Conservation (phyloP, 1,284 basidiomycete species). For the Rhodotorula sp. region DNA sequence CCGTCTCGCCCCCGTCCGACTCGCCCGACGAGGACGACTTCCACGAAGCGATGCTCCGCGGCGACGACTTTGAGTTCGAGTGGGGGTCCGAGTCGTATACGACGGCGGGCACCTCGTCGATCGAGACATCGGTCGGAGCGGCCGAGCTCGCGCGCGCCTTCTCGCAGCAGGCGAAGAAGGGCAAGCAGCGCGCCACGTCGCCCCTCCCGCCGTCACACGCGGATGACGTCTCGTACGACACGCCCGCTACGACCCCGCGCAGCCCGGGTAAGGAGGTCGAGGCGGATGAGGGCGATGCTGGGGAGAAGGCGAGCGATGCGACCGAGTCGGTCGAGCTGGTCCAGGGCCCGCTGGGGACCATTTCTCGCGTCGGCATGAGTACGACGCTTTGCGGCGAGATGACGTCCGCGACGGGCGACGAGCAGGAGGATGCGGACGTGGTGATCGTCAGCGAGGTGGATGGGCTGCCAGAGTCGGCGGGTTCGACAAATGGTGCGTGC, state of each 20-base stretch:
- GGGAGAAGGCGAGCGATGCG: not conserved
- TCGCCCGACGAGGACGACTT: constrained; percentile 39
- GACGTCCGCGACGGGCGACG: not conserved
- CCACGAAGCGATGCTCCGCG: constrained; percentile 41
- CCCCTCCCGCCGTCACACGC: not conserved
- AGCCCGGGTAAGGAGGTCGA: constrained; percentile 26
- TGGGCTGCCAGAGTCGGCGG: not conserved
- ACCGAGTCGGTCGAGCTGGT: not conserved
- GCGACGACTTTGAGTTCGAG: constrained; percentile 42
- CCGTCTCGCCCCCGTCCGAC: constrained; percentile 11
- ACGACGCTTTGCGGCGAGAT: constrained; percentile 38
- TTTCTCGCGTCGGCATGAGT: constrained; percentile 38
- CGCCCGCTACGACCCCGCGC: constrained; percentile 40
- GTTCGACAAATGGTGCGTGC: not conserved
- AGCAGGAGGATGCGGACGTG: constrained; percentile 16
- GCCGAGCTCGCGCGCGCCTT: constrained; percentile 5
- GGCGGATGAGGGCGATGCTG: not conserved
- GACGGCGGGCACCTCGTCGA: constrained; percentile 16
- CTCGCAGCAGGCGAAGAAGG: not conserved
- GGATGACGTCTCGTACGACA: constrained; percentile 22
- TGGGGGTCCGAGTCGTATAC: constrained; percentile 40
- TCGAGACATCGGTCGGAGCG: constrained; percentile 11
- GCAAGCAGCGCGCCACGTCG: constrained; percentile 2
- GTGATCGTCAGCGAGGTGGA: constrained; percentile 5
- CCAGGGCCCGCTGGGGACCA: constrained; percentile 20